These are phyloP conservation scores for Aspergillus clavatus DNA, from an alignment of 2,329 filamentous ascomycete species.

Conservation along the genomic window DNA sequence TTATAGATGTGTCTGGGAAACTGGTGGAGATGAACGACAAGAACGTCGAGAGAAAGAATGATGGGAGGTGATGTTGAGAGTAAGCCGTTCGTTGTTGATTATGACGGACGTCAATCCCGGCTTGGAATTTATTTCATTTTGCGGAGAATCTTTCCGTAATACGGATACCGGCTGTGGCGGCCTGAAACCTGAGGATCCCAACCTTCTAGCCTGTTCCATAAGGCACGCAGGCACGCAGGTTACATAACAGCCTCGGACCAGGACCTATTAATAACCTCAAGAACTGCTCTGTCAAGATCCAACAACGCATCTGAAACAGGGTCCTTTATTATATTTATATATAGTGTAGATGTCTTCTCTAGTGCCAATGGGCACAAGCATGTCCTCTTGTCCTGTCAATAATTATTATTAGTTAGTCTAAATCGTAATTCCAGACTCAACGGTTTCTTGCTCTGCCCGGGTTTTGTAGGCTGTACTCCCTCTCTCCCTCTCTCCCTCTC, in stretches of 20 bases:
- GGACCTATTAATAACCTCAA: constrained; percentile 1
- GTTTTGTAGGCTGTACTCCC: not conserved
- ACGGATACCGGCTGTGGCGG: not conserved
- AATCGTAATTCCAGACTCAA: too few species aligned
- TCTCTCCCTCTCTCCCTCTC: not conserved
- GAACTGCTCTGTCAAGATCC: not conserved
- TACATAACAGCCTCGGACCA: too few species aligned
- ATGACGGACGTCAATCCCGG: not conserved
- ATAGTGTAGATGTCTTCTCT: not conserved
- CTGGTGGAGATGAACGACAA: too few species aligned
- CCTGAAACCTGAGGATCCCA: not conserved
- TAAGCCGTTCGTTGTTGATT: too few species aligned
- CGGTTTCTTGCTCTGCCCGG: not conserved
- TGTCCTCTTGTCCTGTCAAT: not conserved
- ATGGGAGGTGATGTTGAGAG: not conserved
- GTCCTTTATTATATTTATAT: constrained; percentile 10
- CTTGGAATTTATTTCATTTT: not conserved
- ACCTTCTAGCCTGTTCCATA: too few species aligned
- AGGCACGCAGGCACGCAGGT: too few species aligned
- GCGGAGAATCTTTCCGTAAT: not conserved
- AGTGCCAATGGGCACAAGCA: not conserved
- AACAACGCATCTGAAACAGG: constrained; percentile 12
- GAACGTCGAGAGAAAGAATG: not conserved
- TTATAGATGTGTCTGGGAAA: too few species aligned
- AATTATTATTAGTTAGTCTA: too few species aligned